Conservation (phyloP, 768 basidiomycete genomes). For the Lactarius quietus region DNA sequence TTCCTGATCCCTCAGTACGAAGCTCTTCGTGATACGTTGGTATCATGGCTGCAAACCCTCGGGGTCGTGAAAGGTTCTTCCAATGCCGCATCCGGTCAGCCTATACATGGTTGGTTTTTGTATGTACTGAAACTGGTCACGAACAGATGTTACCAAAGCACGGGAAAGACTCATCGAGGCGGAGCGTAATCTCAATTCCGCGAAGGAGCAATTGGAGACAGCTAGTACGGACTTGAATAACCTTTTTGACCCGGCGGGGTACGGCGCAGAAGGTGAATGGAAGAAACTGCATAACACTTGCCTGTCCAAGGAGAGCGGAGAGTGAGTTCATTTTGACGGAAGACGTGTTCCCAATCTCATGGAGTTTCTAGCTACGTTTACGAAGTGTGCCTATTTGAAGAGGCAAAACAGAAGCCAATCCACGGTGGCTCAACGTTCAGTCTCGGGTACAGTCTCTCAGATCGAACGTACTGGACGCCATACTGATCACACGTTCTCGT, state of each 20-base stretch:
- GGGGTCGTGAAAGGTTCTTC: slow-evolving; percentile 49
- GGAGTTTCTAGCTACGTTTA: slow-evolving; percentile 73
- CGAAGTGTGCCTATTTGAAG: slow-evolving; percentile 87
- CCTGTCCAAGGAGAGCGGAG: slow-evolving; percentile 78
- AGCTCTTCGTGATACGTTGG: slow-evolving; percentile 52
- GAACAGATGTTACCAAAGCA: slow-evolving; percentile 56
- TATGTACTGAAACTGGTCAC: not conserved
- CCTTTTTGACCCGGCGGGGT: slow-evolving; percentile 62
- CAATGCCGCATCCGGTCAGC: slow-evolving; percentile 42
- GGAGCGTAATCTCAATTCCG: slow-evolving; percentile 52
- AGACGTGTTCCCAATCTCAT: not conserved
- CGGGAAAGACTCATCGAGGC: slow-evolving; percentile 61
- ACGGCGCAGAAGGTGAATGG: slow-evolving; percentile 87
- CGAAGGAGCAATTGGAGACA: slow-evolving; percentile 50
- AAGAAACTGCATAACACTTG: slow-evolving; percentile 88
- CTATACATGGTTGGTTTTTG: not conserved
- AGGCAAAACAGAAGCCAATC: slow-evolving; percentile 84
- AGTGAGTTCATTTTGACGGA: slow-evolving; percentile 54
- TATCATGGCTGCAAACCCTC: slow-evolving; percentile 59
- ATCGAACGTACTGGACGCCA: not conserved
- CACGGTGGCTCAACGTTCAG: slow-evolving; percentile 70
- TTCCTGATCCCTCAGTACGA: slow-evolving; percentile 71
- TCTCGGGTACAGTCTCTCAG: slow-evolving; percentile 63
- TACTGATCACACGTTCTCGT: not conserved
- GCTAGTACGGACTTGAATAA: slow-evolving; percentile 58